Conservation (phyloP, 2,329 filamentous ascomycete species). For the Rhinocladiella mackenziei region DNA sequence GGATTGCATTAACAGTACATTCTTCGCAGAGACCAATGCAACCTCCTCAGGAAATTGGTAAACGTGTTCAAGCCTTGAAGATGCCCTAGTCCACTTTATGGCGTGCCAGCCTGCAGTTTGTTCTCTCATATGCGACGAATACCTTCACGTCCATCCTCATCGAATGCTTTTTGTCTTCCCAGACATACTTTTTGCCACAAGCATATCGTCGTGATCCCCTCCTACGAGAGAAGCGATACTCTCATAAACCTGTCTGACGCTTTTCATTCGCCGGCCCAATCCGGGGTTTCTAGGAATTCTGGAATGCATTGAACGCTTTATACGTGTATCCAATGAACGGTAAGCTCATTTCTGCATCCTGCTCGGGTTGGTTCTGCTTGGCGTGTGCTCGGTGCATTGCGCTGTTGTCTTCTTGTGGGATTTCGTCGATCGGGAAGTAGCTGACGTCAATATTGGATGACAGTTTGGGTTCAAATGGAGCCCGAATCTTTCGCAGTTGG, state of each 20-base stretch:
- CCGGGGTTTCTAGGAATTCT: slow-evolving; percentile 30
- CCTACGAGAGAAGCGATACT: slow-evolving; percentile 8
- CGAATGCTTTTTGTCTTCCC: slow-evolving; percentile 5
- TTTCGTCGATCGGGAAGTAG: slow-evolving; percentile 98
- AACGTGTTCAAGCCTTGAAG: slow-evolving; percentile 7
- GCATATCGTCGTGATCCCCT: slow-evolving; percentile 8
- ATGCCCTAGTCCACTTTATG: too few species aligned
- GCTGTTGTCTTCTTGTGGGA: slow-evolving; percentile 91
- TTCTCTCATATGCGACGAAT: background rate
- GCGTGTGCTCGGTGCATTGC: slow-evolving; percentile 82
- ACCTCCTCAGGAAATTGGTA: slow-evolving; percentile 9
- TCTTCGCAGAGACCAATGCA: slow-evolving; percentile 19
- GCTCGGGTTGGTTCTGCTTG: slow-evolving; percentile 66
- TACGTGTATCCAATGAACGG: slow-evolving; percentile 97
- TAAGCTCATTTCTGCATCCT: slow-evolving; percentile 89
- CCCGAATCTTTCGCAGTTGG: slow-evolving; percentile 82
- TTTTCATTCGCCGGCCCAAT: background rate
- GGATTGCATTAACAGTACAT: slow-evolving; percentile 14
- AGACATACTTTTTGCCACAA: slow-evolving; percentile 10
- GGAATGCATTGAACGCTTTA: slow-evolving; percentile 82
- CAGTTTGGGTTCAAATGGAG: slow-evolving; percentile 91
- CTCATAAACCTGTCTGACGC: background rate
- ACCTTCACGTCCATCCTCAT: slow-evolving; percentile 5
- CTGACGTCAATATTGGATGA: slow-evolving; percentile 92
- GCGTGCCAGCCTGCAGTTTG: too few species aligned